These are phyloP conservation scores for Raddia guianensis DNA, from an alignment of 176 grass and related monocot species.

Conservation along the genomic window DNA sequence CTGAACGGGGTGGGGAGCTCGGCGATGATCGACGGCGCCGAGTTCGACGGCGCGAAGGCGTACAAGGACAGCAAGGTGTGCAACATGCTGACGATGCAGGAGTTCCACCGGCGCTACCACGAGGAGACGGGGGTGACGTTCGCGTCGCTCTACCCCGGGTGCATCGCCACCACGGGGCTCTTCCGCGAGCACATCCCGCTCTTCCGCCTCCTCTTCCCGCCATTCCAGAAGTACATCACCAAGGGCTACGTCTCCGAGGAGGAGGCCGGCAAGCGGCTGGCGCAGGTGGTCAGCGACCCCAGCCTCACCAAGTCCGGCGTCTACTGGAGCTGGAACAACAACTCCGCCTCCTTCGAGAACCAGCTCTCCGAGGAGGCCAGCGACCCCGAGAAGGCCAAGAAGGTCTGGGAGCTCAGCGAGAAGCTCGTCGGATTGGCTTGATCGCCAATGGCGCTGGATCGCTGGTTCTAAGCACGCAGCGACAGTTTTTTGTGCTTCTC, in stretches of 20 bases:
- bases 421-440: constrained; percentile 79
- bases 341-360: constrained; percentile 96
- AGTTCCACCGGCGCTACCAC: constrained; percentile 90
- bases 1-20: constrained; percentile 66
- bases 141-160: constrained; percentile 89
- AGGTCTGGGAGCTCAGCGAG: constrained; percentile 91
- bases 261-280: constrained; percentile 90
- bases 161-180: constrained; percentile 94
- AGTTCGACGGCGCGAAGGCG: constrained; percentile 93
- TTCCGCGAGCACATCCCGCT: constrained; percentile 89
- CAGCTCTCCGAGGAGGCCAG: constrained; percentile 94
- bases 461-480: not conserved
- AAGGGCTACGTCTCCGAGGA: constrained; percentile 95
- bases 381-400: constrained; percentile 80
- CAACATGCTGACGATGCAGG: constrained; percentile 98
- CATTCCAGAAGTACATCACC: constrained; percentile 98
- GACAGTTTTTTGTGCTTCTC: constrained; percentile 23
- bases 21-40: constrained; percentile 85
- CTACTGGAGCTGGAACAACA: constrained; percentile 99
- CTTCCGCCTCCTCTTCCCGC: constrained; percentile 86
- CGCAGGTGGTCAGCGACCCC: constrained; percentile 89
- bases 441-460: not conserved
- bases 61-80: constrained; percentile 99
- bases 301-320: constrained; percentile 93
- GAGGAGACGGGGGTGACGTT: constrained; percentile 89